Percentiles rank a stretch among this genome's conserved stretches.
Conservation (phyloP, 2,329 filamentous ascomycete genomes). For the Alternaria novae-zelandiae region DNA sequence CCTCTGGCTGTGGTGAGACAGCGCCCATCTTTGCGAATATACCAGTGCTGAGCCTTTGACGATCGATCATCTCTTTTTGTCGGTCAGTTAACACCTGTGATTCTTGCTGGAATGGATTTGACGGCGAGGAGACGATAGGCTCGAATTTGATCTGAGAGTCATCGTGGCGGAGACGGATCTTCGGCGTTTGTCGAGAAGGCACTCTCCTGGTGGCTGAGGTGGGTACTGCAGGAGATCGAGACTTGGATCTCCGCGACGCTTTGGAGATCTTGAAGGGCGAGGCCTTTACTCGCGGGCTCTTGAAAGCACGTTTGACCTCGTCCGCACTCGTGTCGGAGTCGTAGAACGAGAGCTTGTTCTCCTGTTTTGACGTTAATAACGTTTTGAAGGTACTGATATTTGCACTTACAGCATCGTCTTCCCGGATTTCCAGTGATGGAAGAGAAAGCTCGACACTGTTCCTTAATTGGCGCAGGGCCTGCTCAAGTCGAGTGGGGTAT, state of each 20-base stretch:
- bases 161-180: conserved; percentile 72
- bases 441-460: conserved; percentile 60
- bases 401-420: conserved; percentile 47
- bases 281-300: conserved; percentile 32
- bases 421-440: conserved; percentile 54
- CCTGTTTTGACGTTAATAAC: conserved; percentile 40
- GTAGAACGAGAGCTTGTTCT: conserved; percentile 41
- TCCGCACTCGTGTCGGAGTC: conserved; percentile 45
- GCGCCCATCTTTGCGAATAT: conserved; percentile 69
- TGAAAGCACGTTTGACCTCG: conserved; percentile 18
- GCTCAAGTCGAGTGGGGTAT: conserved; percentile 70
- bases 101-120: conserved; percentile 57
- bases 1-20: conserved; percentile 21
- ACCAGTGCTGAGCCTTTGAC: conserved; percentile 68
- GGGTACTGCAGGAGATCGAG: conserved; percentile 34
- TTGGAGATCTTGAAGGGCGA: conserved; percentile 39
- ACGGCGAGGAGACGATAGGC: conserved; percentile 67
- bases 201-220: conserved; percentile 26
- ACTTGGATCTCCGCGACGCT: conserved; percentile 26
- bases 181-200: conserved; percentile 46
- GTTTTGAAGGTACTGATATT: conserved; percentile 48
- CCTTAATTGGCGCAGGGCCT: conserved; percentile 67
- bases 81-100: conserved; percentile 80
- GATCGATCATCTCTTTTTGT: conserved; percentile 77
- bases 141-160: conserved; percentile 84